Evolutionary conservation across 345 rosid genomes (phyloP), one percentile per base, ranked within the genome.

Genomic region (Pistacia vera): DNA sequence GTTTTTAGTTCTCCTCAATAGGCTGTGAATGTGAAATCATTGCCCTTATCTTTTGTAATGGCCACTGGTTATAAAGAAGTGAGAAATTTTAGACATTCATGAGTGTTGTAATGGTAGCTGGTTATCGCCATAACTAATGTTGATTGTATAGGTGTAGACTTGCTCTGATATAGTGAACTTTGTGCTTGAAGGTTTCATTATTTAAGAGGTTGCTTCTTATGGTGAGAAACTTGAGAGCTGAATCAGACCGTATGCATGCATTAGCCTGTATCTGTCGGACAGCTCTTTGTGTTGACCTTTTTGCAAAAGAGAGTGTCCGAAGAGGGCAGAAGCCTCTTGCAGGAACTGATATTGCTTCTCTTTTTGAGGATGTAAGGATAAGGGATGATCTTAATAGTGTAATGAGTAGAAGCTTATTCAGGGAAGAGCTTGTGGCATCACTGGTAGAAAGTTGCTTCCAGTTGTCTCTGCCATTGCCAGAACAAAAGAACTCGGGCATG

Each of bases 391-490:
- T 95, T 61, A 91, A 90, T 84, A 90, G 84, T 63, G 84, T 79
- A 9, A 86, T 88, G 4, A 95, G 99, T 83, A 93, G 90, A 85
- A 93, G 90, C 87, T 85, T 95, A 64, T 93, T 95, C 69, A 87
- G 99, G 85, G 98, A 95, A 83, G 99, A 95, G 85, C 81, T 95
- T 66, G 99, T 95, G 70, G 99, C 99, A 73, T 87, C 96, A 66
- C 90, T 95, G 76, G 97, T 95, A 70, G 99, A 95, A 87, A 95
- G 99, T 86, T 93, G 99, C 86, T 95, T 95, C 84, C 99, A 92
- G 92, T 74, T 95, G 86, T 93, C 99, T 75, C 87, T 95, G 73
- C 99, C 99, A 79, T 86, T 95, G 84, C 90, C 97, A 70, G 98
- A 93, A 86, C 99, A 90, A 79, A 93, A 90, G 80, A 86, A 87